Conservation (phyloP, 768 basidiomycete species). For the Amanita inopinata region DNA sequence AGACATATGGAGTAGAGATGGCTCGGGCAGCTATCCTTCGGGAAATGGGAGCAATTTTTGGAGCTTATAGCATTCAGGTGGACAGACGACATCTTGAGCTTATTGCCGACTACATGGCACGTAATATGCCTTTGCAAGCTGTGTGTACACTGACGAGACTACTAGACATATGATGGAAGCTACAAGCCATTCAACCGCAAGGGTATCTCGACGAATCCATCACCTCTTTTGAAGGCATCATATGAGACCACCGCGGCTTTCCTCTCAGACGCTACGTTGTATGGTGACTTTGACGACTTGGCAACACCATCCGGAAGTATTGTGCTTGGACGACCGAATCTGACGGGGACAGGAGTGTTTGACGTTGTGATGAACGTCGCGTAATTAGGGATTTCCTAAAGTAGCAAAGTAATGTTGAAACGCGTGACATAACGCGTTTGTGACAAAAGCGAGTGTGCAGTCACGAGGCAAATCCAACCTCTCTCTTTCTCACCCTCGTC, state of each 20-base stretch:
- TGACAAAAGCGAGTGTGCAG: conserved; percentile 19
- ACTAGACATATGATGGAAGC: conserved; percentile 91
- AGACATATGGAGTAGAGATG: conserved; percentile 95
- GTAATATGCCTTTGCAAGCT: conserved; percentile 16
- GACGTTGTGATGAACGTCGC: conserved; percentile 62
- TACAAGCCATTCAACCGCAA: conserved; percentile 98
- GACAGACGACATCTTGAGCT: conserved; percentile 89
- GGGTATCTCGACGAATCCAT: conserved; percentile 86
- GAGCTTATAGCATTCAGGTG: conserved; percentile 92
- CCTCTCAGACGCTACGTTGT: conserved; percentile 87
- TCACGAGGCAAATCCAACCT: conserved; percentile 6
- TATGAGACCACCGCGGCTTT: conserved; percentile 95
- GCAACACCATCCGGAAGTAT: conserved; percentile 86
- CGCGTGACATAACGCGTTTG: conserved; percentile 28
- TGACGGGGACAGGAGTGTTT: conserved; percentile 93
- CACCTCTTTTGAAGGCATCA: conserved; percentile 94
- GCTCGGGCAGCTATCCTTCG: conserved; percentile 84
- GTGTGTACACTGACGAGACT: conserved; percentile 2
- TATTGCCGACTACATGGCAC: conserved; percentile 98
- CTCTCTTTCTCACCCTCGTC: no score
- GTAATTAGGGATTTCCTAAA: conserved; percentile 14
- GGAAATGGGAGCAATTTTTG: conserved; percentile 89
- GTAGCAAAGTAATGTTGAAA: conserved; percentile 12
- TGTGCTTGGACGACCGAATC: conserved; percentile 78
- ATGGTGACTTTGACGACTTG: conserved; percentile 93